phyloP scores from a whole-genome alignment of 1,284 basidiomycete genomes.

The Rhodotorula sp. region DNA sequence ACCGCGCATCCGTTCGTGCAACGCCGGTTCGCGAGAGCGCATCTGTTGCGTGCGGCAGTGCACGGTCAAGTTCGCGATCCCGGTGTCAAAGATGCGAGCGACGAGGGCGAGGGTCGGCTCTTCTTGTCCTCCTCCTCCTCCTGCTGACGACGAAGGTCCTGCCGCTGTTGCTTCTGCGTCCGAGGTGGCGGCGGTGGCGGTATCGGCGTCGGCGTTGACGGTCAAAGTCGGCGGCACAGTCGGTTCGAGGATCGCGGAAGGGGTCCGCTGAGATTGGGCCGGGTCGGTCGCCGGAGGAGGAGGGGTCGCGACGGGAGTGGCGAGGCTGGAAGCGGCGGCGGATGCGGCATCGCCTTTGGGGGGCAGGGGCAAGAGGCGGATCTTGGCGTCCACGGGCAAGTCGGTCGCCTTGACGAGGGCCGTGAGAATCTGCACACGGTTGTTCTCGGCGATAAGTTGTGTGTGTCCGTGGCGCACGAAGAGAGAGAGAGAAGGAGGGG shows the following conservation, averaged over 20 bases:
- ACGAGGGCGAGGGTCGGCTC: conserved; percentile 73
- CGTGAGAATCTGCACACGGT: conserved; percentile 62
- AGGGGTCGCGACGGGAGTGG: background rate
- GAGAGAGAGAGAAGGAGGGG: no score
- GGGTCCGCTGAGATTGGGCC: background rate
- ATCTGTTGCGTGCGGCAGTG: conserved; percentile 94
- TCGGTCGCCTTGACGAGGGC: conserved; percentile 72
- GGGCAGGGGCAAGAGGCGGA: conserved; percentile 70
- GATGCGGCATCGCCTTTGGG: conserved; percentile 43
- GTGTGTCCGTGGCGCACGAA: no score
- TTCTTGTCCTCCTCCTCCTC: background rate
- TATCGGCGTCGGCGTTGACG: background rate
- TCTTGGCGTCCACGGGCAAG: conserved; percentile 85
- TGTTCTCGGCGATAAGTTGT: no score
- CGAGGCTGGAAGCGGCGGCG: background rate
- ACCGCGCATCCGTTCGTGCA: conserved; percentile 74
- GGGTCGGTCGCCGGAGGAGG: background rate
- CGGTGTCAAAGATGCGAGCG: conserved; percentile 78
- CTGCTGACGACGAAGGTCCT: no score
- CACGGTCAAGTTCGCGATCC: conserved; percentile 84
- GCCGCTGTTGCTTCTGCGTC: no score
- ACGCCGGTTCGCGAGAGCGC: conserved; percentile 77
- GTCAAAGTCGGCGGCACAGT: conserved; percentile 2
- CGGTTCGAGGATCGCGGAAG: conserved; percentile 1
- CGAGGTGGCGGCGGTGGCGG: background rate